These are phyloP conservation scores for Hsuehochloa calcarea DNA, from an alignment of 176 grass and related monocot genomes.

Conservation along the genomic window DNA sequence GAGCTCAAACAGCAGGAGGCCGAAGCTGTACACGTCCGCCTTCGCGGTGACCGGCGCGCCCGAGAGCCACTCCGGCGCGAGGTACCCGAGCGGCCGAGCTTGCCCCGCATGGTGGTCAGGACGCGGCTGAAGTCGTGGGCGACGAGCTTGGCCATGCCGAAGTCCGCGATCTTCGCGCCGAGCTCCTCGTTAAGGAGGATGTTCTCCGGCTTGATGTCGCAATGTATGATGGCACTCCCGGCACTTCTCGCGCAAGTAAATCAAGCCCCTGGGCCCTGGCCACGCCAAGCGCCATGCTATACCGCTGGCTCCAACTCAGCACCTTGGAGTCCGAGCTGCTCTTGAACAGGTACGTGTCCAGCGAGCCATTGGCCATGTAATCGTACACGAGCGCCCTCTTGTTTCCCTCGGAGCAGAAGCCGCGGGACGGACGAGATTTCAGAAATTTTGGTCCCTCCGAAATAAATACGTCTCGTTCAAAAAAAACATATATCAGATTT, in stretches of 20 bases:
- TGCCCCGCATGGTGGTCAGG: conserved; percentile 60
- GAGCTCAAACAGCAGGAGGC: conserved; percentile 52
- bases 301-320: conserved; percentile 40
- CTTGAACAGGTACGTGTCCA: conserved; percentile 43
- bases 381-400: conserved; percentile 52
- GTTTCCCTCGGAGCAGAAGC: conserved; percentile 49
- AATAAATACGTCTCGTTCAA: too few species aligned
- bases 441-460: too few species aligned
- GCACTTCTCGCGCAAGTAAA: conserved; percentile 51
- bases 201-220: conserved; percentile 59
- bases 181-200: conserved; percentile 43
- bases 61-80: conserved; percentile 57
- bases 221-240: conserved; percentile 55
- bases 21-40: conserved; percentile 58
- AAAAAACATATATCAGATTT: too few species aligned
- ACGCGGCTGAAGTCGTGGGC: conserved; percentile 51
- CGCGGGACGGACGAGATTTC: conserved; percentile 28
- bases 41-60: conserved; percentile 49
- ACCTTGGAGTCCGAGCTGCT: conserved; percentile 2
- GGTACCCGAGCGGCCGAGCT: conserved; percentile 59
- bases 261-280: conserved; percentile 36
- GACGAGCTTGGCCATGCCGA: conserved; percentile 55
- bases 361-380: conserved; percentile 51
- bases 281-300: conserved; percentile 20
- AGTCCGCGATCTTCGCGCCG: conserved; percentile 42